Base-by-base conservation (phyloP, 345 rosid species). In the Kandelia obovata region DNA sequence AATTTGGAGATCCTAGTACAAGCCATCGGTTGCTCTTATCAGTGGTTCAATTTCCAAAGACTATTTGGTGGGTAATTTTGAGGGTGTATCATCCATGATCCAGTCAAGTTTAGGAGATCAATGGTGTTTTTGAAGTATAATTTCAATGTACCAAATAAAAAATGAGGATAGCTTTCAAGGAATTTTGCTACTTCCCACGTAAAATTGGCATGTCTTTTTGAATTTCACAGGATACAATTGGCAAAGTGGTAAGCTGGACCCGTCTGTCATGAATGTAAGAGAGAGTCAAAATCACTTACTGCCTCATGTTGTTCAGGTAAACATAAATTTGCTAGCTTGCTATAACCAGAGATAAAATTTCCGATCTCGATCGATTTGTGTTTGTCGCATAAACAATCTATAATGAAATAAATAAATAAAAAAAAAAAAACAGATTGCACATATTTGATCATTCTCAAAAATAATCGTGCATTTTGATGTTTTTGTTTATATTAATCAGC, bases 11-110 rank as follows among this genome's bases (percentile, higher is more conserved):
- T 94, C 68, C 81, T 83, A 63, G 68, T 91, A 7, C 88, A 82
- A 26, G 98, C 95, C 43, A 69, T 73, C 17, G 80, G 85, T 62
- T 91, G 96, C 66, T 91, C 98, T 6, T 91, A 94, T 21, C 83
- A 78, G 6, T 94, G 98, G 98, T 91, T 94, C 77, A 87, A 89
- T 64, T 94, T 94, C 77, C 85, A 82, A n/a, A 87, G 83, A 66
- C 61, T 91, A 62, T 89, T 91, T 75, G 97, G 98, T 87, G 70
- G 60, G 79, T 74, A 27, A 25, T 30, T 27, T 19, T 43, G 17
- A 43, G 49, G 8, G 13, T 43, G 49, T 13, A 43, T 43, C 49
- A 43, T 11, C 49, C 16, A 43, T 43, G 49, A 13, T 11, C 17
- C 49, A 13, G 49, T 43, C 49, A 13, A 43, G 2, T 13, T 43